Base-by-base conservation (phyloP, 1,139 yeast species). In the Sugiyamaella neomexicana region DNA sequence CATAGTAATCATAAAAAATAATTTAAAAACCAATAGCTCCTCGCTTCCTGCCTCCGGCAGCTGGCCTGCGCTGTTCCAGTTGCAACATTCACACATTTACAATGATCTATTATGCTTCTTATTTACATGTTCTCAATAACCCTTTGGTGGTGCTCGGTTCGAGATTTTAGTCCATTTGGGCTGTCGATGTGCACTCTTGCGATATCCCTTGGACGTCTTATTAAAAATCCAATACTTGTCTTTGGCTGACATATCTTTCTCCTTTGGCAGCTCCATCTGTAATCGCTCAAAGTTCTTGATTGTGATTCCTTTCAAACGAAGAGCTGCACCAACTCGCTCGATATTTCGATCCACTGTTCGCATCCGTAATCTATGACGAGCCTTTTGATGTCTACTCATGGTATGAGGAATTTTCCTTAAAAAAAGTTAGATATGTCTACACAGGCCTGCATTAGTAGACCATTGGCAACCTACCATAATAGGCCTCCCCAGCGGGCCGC, bases 91-190 rank as follows among this genome's bases (percentile, higher is more conserved):
- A 38, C 27, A 40, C n/a, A 36, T 20, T 20, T 20, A 20, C 25
- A 20, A 3, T 20, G n/a, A 20, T 20, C 25, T 20, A 20, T 20
- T 20, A 29, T 12, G 45, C 41, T 32, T 37, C 29, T 36, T 48
- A 43, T 49, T 37, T 52, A 44, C 41, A 37, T 37, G 36, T 27
- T 38, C 36, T 34, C 77, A 90, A 72, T 85, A 89, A 69, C 87
- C 80, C 60, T 81, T 79, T 46, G 97, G 97, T 66, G 88, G 86
- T 55, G 80, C 82, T 75, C 97, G 83, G 70, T 86, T 80, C 13
- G 96, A 83, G 60, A 82, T 71, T 73, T 86, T 89, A 55, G 98
- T 91, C 95, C 96, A 89, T 66, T 89, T 87, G 17, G 96, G 96
- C 46, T 63, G 64, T 40, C 68, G 61, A 69, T 93, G 98, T 27